These are phyloP conservation scores for Geotrichum candidum DNA, from an alignment of 1,139 yeast genomes.

Conservation along the genomic window DNA sequence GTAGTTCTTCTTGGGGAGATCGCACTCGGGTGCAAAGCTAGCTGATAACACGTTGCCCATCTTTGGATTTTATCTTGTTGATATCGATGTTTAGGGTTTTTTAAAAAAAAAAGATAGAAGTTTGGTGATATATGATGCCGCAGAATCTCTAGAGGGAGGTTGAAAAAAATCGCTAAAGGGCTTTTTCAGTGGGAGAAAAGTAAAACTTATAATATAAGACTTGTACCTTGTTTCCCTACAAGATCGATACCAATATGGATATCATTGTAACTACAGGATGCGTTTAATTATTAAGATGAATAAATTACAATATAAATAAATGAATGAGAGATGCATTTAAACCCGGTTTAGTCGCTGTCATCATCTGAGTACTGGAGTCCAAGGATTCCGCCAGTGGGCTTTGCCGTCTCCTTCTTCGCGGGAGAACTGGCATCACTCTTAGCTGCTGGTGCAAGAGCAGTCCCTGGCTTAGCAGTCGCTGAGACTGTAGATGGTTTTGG, in stretches of 20 bases:
- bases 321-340: neutral
- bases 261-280: no score
- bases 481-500: neutral
- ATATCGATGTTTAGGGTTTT: neutral
- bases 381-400: neutral
- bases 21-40: constrained; percentile 96
- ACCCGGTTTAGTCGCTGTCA: neutral
- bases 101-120: constrained; percentile 25
- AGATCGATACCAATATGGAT: no score
- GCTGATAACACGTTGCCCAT: constrained; percentile 63
- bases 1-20: constrained; percentile 72
- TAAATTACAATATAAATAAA: no score
- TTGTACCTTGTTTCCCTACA: neutral
- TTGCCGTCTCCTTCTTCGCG: neutral
- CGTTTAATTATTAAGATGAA: no score
- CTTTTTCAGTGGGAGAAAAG: neutral
- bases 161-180: neutral
- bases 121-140: neutral
- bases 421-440: neutral
- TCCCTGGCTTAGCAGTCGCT: neutral
- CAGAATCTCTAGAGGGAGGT: neutral
- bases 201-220: neutral
- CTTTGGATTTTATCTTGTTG: neutral
- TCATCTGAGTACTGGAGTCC: constrained; percentile 1
- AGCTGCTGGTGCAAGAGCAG: neutral